Conservation (phyloP, 2,329 filamentous ascomycete genomes). For the Talaromyces piceae region DNA sequence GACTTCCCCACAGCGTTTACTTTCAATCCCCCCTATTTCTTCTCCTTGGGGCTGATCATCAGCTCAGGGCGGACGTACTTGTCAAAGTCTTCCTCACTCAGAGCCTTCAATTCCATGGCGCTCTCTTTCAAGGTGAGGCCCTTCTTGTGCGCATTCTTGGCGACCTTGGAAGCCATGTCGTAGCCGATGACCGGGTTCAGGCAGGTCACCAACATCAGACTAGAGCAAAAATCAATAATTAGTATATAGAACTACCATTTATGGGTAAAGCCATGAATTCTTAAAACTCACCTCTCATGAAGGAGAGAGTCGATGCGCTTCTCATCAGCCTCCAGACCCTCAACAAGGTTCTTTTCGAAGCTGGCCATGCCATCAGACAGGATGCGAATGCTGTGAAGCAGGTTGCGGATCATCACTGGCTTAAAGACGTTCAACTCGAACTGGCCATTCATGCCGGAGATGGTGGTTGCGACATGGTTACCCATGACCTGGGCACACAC, state of each 20-base stretch:
- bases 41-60: slow-evolving; percentile 79
- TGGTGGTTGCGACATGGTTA: slow-evolving; percentile 87
- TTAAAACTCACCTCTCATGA: slow-evolving; percentile 74
- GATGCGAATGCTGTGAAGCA: slow-evolving; percentile 84
- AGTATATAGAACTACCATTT: slow-evolving; percentile 21
- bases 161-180: slow-evolving; percentile 93
- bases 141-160: slow-evolving; percentile 99
- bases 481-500: slow-evolving; percentile 96
- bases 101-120: slow-evolving; percentile 83
- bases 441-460: slow-evolving; percentile 94
- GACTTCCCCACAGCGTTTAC: neutral
- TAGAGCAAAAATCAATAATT: slow-evolving; percentile 37
- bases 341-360: slow-evolving; percentile 89
- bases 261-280: neutral
- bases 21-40: slow-evolving; percentile 41
- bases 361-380: slow-evolving; percentile 88
- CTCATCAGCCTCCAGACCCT: slow-evolving; percentile 85
- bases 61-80: slow-evolving; percentile 83
- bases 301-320: slow-evolving; percentile 81
- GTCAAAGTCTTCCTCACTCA: slow-evolving; percentile 86
- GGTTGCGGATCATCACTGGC: slow-evolving; percentile 88
- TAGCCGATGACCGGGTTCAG: slow-evolving; percentile 96
- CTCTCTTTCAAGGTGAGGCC: slow-evolving; percentile 87
- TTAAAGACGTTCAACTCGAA: slow-evolving; percentile 99
- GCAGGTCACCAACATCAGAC: slow-evolving; percentile 96